Evolutionary conservation across 1,139 yeast species (phyloP), one percentile per base, ranked within the genome.

Genomic region (Saccharomyces pastorianus): DNA sequence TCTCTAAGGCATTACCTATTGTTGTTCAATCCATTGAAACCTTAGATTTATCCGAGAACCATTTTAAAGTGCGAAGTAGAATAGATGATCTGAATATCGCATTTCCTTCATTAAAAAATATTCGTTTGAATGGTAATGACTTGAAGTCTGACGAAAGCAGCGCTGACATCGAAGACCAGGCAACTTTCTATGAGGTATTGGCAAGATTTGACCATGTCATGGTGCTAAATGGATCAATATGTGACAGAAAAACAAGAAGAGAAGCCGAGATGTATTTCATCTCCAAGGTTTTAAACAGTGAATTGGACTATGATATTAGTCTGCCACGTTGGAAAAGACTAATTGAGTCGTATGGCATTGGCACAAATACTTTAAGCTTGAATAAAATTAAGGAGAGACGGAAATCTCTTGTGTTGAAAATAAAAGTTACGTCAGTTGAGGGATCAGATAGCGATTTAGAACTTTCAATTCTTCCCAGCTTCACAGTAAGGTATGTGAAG

Each of bases 181-280:
- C 32, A 38, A 9, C 14, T 55, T 53, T 59, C 38, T 59, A 61
- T 32, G 73, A 74, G 48, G 61, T 81, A 4, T 74, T 87, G 23
- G 83, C 84, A 0, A 70, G 91, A 38, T 69, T 82, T 7, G 65
- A 66, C 1, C 55, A 60, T 0, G 52, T 84, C 0, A 47, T 53
- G 2, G 71, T 71, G 27, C 67, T 89, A 20, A 83, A 89, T 61
- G 95, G 96, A 0, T 75, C 81, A 1, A 50, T 51, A 0, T 69
- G 87, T 6, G 64, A 72, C 1, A 55, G 56, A 0, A 75, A 71
- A 1, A 86, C 84, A 54, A 74, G 89, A 29, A 59, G 59, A 2
- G 86, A 84, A 59, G 84, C 88, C 0, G 96, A 88, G 63, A 66
- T 87, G 3, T 88, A 79, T 62, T 83, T 85, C 59, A 73, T 85